Conservation (phyloP, 495 filamentous ascomycete species). For the Xylaria nigripes region DNA sequence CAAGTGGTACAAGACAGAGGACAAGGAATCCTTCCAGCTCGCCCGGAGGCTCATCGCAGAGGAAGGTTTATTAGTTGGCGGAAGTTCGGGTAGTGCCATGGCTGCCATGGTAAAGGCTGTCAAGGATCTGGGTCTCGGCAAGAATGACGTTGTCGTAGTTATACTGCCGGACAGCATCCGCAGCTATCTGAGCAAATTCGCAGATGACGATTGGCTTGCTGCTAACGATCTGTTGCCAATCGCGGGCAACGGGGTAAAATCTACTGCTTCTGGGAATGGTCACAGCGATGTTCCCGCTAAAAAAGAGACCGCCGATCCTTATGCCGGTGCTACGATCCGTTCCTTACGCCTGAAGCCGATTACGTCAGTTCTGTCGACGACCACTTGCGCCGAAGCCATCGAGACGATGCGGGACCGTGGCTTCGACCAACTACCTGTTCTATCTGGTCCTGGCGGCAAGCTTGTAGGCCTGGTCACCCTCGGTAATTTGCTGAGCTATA, state of each 20-base stretch:
- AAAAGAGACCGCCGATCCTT: slow-evolving; percentile 48
- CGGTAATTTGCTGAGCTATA: slow-evolving; percentile 85
- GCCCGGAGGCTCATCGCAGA: slow-evolving; percentile 86
- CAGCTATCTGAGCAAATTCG: slow-evolving; percentile 97
- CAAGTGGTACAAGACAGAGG: slow-evolving; percentile 96
- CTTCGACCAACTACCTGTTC: slow-evolving; percentile 92
- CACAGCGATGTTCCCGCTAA: slow-evolving; percentile 20
- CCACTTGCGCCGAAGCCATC: slow-evolving; percentile 71
- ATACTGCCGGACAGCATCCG: slow-evolving; percentile 91
- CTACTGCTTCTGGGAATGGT: slow-evolving; percentile 40
- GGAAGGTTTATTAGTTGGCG: slow-evolving; percentile 89
- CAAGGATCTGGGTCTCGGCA: slow-evolving; percentile 62
- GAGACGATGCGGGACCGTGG: slow-evolving; percentile 96
- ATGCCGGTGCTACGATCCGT: slow-evolving; percentile 64
- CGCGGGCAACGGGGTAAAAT: slow-evolving; percentile 14
- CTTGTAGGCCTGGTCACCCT: slow-evolving; percentile 89
- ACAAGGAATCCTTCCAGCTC: slow-evolving; percentile 82
- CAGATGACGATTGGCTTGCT: slow-evolving; percentile 96
- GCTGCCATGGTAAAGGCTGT: slow-evolving; percentile 73
- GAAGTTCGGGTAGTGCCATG: slow-evolving; percentile 89
- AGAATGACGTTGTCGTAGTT: slow-evolving; percentile 79
- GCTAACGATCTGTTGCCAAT: slow-evolving; percentile 79
- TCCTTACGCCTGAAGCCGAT: slow-evolving; percentile 85
- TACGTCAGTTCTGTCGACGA: slow-evolving; percentile 64
- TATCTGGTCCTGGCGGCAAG: slow-evolving; percentile 54